These are phyloP conservation scores for Pontederia crassipes DNA, from an alignment of 176 grass and related monocot genomes.

Conservation along the genomic window DNA sequence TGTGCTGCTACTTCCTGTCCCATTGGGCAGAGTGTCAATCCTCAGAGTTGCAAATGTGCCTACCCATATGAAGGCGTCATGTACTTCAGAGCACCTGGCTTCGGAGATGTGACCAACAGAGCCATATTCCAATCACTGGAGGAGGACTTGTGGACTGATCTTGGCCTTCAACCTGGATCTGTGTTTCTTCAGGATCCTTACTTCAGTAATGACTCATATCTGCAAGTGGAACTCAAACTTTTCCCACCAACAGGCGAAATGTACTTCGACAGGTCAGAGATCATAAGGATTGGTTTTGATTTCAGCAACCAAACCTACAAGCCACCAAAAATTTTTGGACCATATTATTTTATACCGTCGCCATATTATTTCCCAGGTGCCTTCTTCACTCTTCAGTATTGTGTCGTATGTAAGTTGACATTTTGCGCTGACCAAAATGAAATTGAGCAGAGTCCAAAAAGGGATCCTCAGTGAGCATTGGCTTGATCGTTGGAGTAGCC, in stretches of 20 bases:
- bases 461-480: slow-evolving; percentile 36
- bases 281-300: slow-evolving; percentile 70
- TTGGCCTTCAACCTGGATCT: slow-evolving; percentile 58
- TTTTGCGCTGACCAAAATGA: not conserved
- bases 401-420: not conserved
- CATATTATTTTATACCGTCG: slow-evolving; percentile 64
- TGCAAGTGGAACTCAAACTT: slow-evolving; percentile 61
- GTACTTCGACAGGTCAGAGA: slow-evolving; percentile 76
- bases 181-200: slow-evolving; percentile 66
- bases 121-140: slow-evolving; percentile 70
- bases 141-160: slow-evolving; percentile 49
- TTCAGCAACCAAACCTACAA: slow-evolving; percentile 89
- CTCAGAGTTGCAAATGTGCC: slow-evolving; percentile 77
- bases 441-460: slow-evolving; percentile 24
- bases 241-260: slow-evolving; percentile 43
- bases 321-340: slow-evolving; percentile 62
- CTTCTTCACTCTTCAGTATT: not conserved
- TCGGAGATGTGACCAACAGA: slow-evolving; percentile 56
- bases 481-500: slow-evolving; percentile 63
- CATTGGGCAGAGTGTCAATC: slow-evolving; percentile 53
- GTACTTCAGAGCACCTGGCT: slow-evolving; percentile 59
- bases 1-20: slow-evolving; percentile 43
- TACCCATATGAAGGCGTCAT: slow-evolving; percentile 72
- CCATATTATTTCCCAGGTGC: slow-evolving; percentile 75
- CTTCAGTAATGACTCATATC: slow-evolving; percentile 51